Evolutionary conservation across 805 yeast genomes (phyloP), one percentile per base, ranked within the genome.

Genomic region (Saccharomycopsis amapae): DNA sequence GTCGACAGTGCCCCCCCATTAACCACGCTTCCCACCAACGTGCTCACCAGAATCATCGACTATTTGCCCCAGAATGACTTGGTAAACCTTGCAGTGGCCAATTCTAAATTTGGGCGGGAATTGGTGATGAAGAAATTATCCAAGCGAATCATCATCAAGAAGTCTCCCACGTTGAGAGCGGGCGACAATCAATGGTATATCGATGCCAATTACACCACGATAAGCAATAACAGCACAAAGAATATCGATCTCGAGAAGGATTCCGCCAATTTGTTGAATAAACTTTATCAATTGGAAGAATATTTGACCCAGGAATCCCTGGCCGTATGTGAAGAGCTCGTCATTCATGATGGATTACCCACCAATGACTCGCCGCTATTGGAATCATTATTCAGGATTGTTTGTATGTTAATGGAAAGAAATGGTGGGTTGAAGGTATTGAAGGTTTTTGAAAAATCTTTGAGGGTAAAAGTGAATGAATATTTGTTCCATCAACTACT

Each of bases 41-140:
- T n/a, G n/a, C n/a, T n/a, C n/a, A n/a, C n/a, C n/a, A n/a, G n/a
- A n/a, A n/a, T n/a, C n/a, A n/a, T n/a, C 1, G 44, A 52, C 3
- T 64, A 49, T 43, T 53, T 72, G 13, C 68, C 71, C 5, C 78
- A 73, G 49, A 63, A 67, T 45, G 64, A 61, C 18, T 60, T 67
- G 40, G 26, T 63, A 3, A 56, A 56, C 22, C 49, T 72, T n/a
- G 54, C 66, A 2, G 55, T 52, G 32, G 56, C 66, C 2, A 63
- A 56, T 47, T 64, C 60, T 48, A 50, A 50, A 6, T 51, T 64
- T n/a, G 62, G n/a, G n/a, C n/a, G 68, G 25, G 26, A 50, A 1
- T 25, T 63, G 10, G 65, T 65, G 1, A 44, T 58, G 10, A 59
- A 62, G 3, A 49, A 54, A n/a, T 55, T 76, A 7, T 73, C 73